A percentile compares a stretch with the other conserved stretches of the same genome.
phyloP scores from a whole-genome alignment of 2,329 filamentous ascomycete species.

The Aspergillus eucalypticola region DNA sequence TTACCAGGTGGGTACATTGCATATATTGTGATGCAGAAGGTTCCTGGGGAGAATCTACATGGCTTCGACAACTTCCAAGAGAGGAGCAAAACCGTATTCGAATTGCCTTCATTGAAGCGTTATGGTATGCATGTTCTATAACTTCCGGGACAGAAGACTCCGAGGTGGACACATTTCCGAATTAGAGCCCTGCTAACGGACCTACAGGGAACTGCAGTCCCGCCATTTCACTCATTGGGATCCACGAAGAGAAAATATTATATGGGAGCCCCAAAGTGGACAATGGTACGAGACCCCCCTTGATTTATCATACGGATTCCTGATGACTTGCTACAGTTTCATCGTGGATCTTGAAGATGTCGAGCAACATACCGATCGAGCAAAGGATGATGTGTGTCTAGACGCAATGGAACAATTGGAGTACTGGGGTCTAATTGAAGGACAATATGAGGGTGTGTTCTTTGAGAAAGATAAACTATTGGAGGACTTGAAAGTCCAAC shows the following conservation, averaged over 20 bases:
- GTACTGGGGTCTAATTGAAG: background rate
- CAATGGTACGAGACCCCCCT: background rate
- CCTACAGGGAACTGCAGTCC: background rate
- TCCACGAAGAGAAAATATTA: background rate
- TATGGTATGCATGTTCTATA: background rate
- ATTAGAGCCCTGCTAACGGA: background rate
- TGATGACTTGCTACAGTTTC: background rate
- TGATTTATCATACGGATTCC: no score
- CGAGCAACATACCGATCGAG: background rate
- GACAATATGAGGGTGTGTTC: background rate
- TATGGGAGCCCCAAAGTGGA: background rate
- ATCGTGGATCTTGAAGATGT: background rate
- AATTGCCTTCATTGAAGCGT: background rate
- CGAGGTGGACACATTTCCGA: no score
- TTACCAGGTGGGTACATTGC: background rate
- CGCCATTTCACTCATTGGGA: background rate
- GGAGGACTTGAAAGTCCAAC: background rate
- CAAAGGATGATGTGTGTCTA: background rate
- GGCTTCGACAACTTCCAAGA: background rate
- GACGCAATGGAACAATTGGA: background rate
- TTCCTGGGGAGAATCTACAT: background rate
- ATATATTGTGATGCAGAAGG: background rate
- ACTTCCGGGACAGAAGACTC: background rate
- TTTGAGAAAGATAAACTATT: background rate
- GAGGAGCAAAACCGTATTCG: background rate